These are phyloP conservation scores for Podaxis pistillaris DNA, from an alignment of 768 basidiomycete species.

Conservation along the genomic window DNA sequence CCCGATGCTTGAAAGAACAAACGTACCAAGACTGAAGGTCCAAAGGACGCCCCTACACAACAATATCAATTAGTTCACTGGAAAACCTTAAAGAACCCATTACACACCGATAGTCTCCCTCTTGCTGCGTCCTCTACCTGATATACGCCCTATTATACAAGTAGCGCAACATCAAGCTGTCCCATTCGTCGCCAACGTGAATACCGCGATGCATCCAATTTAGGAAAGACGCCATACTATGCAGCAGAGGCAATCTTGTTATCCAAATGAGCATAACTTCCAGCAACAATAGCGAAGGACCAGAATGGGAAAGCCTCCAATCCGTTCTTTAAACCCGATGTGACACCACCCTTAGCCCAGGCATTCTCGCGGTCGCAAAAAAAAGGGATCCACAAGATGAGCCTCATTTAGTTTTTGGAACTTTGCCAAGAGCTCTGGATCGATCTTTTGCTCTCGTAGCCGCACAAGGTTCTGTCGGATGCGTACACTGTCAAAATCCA, in stretches of 20 bases:
- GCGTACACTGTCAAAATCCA: neutral
- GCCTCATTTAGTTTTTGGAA: neutral
- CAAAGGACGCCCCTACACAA: neutral
- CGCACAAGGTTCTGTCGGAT: neutral
- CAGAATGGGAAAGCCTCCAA: constrained; percentile 19
- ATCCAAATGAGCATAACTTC: constrained; percentile 24
- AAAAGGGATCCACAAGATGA: neutral
- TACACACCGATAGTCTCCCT: neutral
- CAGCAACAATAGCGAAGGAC: constrained; percentile 21
- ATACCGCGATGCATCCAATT: constrained; percentile 7
- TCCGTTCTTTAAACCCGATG: neutral
- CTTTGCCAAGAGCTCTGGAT: neutral
- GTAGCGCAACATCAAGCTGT: neutral
- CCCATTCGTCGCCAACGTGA: neutral
- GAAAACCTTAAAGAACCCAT: neutral
- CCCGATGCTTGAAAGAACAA: neutral
- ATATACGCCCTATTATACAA: neutral
- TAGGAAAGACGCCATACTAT: constrained; percentile 22
- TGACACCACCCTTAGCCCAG: no score
- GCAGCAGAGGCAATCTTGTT: constrained; percentile 21
- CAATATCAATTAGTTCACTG: neutral
- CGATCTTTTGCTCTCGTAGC: neutral
- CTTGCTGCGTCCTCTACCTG: neutral
- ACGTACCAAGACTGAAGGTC: neutral
- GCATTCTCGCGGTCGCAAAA: neutral